Conservation (phyloP, 2,329 filamentous ascomycete genomes). For the Apiospora rasikravindrae region DNA sequence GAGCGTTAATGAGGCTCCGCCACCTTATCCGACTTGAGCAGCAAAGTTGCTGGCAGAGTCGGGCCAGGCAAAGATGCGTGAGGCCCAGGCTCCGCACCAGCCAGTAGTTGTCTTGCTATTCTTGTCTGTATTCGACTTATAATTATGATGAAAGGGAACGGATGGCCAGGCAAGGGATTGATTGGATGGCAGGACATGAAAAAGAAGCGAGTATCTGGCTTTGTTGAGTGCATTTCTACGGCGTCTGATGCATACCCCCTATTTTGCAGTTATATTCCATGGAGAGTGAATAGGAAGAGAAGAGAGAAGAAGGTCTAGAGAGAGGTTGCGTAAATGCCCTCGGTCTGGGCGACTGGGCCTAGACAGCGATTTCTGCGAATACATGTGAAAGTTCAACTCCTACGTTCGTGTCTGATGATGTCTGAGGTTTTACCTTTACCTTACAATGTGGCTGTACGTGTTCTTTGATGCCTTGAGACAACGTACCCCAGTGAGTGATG, state of each 20-base stretch:
- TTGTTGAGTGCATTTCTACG: conserved; percentile 21
- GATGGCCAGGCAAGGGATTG: neutral
- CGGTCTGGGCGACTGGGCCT: neutral
- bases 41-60: neutral
- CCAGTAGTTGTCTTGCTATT: neutral
- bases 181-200: neutral
- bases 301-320: neutral
- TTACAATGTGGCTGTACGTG: neutral
- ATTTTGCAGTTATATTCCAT: conserved; percentile 11
- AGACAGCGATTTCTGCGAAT: conserved; percentile 12
- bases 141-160: conserved; percentile 1
- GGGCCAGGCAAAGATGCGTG: neutral
- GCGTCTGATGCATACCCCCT: conserved; percentile 21
- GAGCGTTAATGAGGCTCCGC: neutral
- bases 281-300: neutral
- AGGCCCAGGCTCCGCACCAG: neutral
- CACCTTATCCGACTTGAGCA: neutral
- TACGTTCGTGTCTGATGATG: neutral
- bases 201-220: conserved; percentile 15
- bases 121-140: neutral
- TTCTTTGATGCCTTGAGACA: conserved; percentile 16
- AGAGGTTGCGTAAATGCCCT: neutral
- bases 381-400: neutral
- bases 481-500: conserved; percentile 27
- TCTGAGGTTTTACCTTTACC: neutral